Conservation (phyloP, 257 asterid species). For the Fraxinus excelsior region DNA sequence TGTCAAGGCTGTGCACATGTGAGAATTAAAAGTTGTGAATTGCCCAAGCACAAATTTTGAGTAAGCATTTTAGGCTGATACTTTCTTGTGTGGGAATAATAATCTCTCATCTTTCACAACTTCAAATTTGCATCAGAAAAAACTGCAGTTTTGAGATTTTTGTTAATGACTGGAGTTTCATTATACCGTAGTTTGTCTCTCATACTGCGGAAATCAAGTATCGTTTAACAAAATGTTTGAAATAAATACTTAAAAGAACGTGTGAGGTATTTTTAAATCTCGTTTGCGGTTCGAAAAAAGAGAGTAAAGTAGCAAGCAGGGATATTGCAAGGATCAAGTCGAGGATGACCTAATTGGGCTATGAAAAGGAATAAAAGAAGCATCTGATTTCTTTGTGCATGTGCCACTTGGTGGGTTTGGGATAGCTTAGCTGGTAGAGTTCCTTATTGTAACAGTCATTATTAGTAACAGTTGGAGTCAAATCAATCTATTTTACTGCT, state of each 20-base stretch:
- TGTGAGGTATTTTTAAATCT: too few relatives aligned
- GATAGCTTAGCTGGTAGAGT: neutral
- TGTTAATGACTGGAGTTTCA: too few relatives aligned
- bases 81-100: neutral
- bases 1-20: neutral
- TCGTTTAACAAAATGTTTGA: too few relatives aligned
- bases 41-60: neutral
- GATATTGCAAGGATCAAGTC: neutral
- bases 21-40: neutral
- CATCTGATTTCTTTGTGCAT: conserved; percentile 9
- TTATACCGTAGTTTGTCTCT: too few relatives aligned
- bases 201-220: too few relatives aligned
- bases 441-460: neutral
- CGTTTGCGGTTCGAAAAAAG: neutral
- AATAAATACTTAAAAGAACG: neutral
- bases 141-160: too few relatives aligned
- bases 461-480: too few relatives aligned
- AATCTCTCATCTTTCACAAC: neutral
- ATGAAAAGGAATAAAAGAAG: conserved; percentile 11
- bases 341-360: neutral
- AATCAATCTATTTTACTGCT: too few relatives aligned
- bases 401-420: neutral
- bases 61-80: neutral
- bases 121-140: too few relatives aligned
- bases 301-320: neutral